Percentiles rank a stretch among this genome's conserved stretches.
These are phyloP conservation scores for Mesembryanthemum crystallinum DNA, from an alignment of 148 eudicot genomes.

Conservation along the genomic window DNA sequence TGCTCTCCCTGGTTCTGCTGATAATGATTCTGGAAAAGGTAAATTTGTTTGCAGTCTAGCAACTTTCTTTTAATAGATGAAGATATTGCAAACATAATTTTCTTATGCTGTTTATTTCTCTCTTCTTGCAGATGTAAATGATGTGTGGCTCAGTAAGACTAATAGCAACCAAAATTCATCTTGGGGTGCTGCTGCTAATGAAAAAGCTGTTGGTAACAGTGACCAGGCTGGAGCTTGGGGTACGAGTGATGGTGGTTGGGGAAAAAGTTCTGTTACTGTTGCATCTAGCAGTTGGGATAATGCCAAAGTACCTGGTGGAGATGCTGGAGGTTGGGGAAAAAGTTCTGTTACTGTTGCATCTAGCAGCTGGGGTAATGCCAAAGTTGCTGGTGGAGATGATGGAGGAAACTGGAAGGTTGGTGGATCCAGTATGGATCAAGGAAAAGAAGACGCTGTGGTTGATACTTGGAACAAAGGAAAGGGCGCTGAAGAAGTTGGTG, in stretches of 20 bases:
- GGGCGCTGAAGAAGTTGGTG: not conserved
- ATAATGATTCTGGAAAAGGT: conserved; percentile 12
- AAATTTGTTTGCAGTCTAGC: not conserved
- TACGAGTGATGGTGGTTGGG: conserved; percentile 15
- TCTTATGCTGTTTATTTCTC: not conserved
- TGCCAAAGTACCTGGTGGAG: conserved; percentile 12
- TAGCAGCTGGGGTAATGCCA: conserved; percentile 26
- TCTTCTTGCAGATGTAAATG: not conserved
- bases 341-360: conserved; percentile 20
- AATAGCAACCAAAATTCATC: conserved; percentile 12
- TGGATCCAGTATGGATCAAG: conserved; percentile 23
- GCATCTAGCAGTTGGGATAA: conserved; percentile 29
- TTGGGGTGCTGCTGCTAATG: conserved; percentile 2
- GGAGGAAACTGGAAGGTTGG: conserved; percentile 22
- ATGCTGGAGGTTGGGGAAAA: conserved; percentile 21
- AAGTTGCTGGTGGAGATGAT: conserved; percentile 7
- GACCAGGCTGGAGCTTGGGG: conserved; percentile 34
- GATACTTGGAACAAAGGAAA: conserved; percentile 23
- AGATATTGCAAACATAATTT: not conserved
- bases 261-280: conserved; percentile 13
- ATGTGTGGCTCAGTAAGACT: conserved; percentile 7
- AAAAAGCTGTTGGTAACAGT: conserved; percentile 14
- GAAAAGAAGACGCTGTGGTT: not conserved
- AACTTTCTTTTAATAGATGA: not conserved
- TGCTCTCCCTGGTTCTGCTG: not conserved